Percentiles rank a stretch among this genome's conserved stretches.
phyloP scores from a whole-genome alignment of 225 moss, liverwort and hornwort genomes.

The Ulota crispa region DNA sequence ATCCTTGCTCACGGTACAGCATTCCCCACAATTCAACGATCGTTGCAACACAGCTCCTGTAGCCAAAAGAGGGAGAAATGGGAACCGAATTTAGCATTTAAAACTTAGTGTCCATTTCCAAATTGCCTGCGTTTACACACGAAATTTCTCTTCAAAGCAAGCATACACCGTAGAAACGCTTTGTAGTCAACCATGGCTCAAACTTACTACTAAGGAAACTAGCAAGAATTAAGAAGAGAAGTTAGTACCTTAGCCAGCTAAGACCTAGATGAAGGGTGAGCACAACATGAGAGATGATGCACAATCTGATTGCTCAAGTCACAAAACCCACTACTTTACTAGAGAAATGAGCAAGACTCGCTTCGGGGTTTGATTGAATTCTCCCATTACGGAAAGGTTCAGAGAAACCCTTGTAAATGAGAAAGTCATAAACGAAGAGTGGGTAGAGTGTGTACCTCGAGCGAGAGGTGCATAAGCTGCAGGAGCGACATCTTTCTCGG shows the following conservation, averaged over 20 bases:
- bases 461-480: constrained; percentile 53
- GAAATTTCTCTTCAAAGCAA: background rate
- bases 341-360: background rate
- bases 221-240: background rate
- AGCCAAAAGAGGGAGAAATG: background rate
- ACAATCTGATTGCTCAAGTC: background rate
- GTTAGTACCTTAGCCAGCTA: background rate
- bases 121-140: background rate
- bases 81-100: background rate
- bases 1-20: too few relatives aligned
- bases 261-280: background rate
- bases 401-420: background rate
- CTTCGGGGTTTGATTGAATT: background rate
- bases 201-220: background rate
- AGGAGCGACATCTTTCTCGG: constrained; percentile 40
- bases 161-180: background rate
- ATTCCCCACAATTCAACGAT: background rate
- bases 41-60: background rate
- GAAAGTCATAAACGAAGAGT: background rate
- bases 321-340: background rate
- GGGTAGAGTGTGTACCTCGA: constrained; percentile 23
- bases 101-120: background rate
- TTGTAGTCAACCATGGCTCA: background rate
- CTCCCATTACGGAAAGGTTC: background rate
- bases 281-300: background rate